Base-by-base conservation (phyloP, 2,329 filamentous ascomycete genomes). In the Sclerotinia glacialis region DNA sequence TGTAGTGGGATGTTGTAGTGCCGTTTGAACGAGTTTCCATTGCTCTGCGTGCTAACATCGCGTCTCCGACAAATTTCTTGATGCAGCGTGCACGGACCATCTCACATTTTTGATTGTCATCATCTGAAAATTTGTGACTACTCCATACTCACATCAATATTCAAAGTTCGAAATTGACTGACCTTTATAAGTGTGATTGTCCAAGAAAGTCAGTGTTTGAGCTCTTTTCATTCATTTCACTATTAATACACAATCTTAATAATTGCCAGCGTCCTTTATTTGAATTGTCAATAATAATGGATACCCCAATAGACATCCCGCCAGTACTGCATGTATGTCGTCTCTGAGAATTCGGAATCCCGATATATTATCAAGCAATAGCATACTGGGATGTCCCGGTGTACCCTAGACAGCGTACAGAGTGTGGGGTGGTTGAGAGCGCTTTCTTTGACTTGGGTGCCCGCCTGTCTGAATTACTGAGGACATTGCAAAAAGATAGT, bases 21-120 rank as follows among this genome's bases (percentile, higher is more conserved):
- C 44, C 58, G 44, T 61, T 49, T 61, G 44, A 61, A 61, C 49
- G 49, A 49, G n/a, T 61, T 50, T 26, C 58, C 28, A 49, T n/a
- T 49, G n/a, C 42, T 49, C 56, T 60, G 56, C 58, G 58, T 44
- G 58, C 34, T 61, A 28, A 37, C 49, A 61, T 61, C 58, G 58
- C 58, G 58, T 50, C 58, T 61, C 44, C 58, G 58, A 61, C 58
- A 61, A 61, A 61, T 61, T 61, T 61, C 46, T 61, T 61, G 58
- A 61, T n/a, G 52, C 31, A 16, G 21, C 4, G 21, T 55, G 58
- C 58, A 61, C 58, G 46, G 58, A 49, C 58, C 58, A 49, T 7
- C 7, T 26, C 21, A 37, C 21, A 26, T 37, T 49, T 61, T 26
- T 34, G 8, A 60, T 61, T 37, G 44, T 37, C n/a, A n/a, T n/a